Conservation (phyloP, 163 green algal species). For the Trebouxiophyceae sp. region DNA sequence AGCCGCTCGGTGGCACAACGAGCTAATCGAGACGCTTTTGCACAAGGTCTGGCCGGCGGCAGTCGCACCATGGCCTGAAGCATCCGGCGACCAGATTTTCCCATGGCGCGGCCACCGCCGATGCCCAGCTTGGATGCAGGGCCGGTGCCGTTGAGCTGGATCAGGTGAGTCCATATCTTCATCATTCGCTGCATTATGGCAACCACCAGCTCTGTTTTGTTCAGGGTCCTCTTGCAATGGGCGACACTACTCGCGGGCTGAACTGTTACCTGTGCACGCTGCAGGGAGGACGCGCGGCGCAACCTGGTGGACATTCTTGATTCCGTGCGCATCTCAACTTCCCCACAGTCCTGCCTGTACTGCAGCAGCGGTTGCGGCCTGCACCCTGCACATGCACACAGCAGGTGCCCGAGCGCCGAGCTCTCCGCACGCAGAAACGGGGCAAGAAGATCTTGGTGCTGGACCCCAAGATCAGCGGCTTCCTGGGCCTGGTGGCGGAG, state of each 20-base stretch:
- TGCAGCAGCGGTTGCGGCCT: neutral
- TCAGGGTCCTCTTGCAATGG: too few relatives aligned
- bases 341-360: neutral
- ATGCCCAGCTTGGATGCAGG: conserved; percentile 16
- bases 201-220: neutral
- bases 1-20: too few relatives aligned
- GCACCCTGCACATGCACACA: neutral
- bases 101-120: too few relatives aligned
- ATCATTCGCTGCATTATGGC: neutral
- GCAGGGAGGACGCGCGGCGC: conserved; percentile 17
- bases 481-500: conserved; percentile 56
- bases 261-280: neutral
- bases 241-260: neutral
- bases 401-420: neutral
- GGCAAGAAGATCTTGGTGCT: conserved; percentile 73
- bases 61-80: too few relatives aligned
- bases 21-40: too few relatives aligned
- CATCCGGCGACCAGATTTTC: too few relatives aligned
- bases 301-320: conserved; percentile 18
- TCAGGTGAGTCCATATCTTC: conserved; percentile 7
- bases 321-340: conserved; percentile 11
- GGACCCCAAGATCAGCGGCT: conserved; percentile 50
- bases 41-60: too few relatives aligned
- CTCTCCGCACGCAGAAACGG: conserved; percentile 32
- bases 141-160: conserved; percentile 7